A percentile compares a stretch with the other conserved stretches of the same genome.
Conservation (phyloP, 108 stramenopile species). For the Aurantiochytrium sp. region DNA sequence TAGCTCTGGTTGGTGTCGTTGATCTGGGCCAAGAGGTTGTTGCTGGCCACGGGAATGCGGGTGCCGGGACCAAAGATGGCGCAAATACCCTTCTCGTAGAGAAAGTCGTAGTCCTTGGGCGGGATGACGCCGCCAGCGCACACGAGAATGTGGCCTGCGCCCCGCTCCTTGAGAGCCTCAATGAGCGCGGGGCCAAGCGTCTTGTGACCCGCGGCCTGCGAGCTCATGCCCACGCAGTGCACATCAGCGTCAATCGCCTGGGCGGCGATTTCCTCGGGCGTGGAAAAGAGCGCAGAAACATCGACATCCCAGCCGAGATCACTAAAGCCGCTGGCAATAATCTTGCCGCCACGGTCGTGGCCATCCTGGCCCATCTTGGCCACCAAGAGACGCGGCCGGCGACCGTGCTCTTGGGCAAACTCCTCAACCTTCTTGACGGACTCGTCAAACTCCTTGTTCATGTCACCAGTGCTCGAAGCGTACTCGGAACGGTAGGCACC, state of each 20-base stretch:
- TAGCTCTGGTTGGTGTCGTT: neutral
- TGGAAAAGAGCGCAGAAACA: constrained; percentile 90
- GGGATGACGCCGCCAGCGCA: constrained; percentile 91
- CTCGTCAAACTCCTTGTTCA: constrained; percentile 59
- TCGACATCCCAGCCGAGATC: constrained; percentile 91
- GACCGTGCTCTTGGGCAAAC: constrained; percentile 78
- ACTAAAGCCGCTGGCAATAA: constrained; percentile 89
- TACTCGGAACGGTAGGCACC: constrained; percentile 76
- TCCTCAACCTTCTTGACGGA: constrained; percentile 67
- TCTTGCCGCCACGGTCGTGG: constrained; percentile 95
- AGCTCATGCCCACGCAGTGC: constrained; percentile 88
- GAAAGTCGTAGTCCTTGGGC: constrained; percentile 48
- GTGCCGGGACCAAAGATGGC: constrained; percentile 96
- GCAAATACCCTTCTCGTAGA: constrained; percentile 66
- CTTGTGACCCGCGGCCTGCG: constrained; percentile 93
- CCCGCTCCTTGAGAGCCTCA: constrained; percentile 64
- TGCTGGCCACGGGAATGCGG: constrained; percentile 75
- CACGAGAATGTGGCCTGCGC: constrained; percentile 75
- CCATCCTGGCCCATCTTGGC: constrained; percentile 99
- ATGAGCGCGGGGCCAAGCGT: constrained; percentile 86
- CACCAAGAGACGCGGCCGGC: constrained; percentile 89
- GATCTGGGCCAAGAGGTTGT: constrained; percentile 50
- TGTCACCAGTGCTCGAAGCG: constrained; percentile 44
- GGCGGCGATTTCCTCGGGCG: constrained; percentile 85
- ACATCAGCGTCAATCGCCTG: constrained; percentile 94